Conservation (phyloP, 1,284 basidiomycete species). For the Austroboletus niveus region DNA sequence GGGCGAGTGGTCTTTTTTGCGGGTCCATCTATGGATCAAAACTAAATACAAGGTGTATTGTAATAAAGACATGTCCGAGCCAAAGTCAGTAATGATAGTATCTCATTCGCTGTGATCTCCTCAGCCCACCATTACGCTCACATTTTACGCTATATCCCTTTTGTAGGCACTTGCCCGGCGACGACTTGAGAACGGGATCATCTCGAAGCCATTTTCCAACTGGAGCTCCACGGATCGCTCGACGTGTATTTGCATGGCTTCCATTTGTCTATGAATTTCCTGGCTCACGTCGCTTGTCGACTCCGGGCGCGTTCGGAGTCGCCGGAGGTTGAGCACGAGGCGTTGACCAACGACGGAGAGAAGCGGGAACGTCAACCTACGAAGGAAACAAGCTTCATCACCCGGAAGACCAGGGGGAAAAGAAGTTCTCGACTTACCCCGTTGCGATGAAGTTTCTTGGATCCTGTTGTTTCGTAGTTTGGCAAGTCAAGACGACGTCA, state of each 20-base stretch:
- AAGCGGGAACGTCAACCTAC: conserved; percentile 13
- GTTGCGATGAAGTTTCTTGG: conserved; percentile 13
- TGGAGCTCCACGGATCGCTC: neutral
- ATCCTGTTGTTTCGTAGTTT: conserved; percentile 12
- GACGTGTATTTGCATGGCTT: neutral
- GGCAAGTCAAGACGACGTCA: too few relatives aligned
- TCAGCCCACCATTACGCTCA: too few relatives aligned
- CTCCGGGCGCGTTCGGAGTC: neutral
- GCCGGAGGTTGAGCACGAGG: conserved; percentile 25
- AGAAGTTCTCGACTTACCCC: conserved; percentile 3
- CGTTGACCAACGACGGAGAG: conserved; percentile 21
- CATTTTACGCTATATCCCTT: too few relatives aligned
- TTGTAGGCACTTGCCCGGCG: too few relatives aligned
- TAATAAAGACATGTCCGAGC: too few relatives aligned
- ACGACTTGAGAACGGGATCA: neutral
- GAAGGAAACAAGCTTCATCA: neutral
- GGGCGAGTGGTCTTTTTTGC: conserved; percentile 3
- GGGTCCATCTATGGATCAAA: neutral
- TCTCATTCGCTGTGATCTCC: too few relatives aligned
- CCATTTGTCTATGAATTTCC: conserved; percentile 18
- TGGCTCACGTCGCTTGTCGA: conserved; percentile 9
- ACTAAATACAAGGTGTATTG: neutral
- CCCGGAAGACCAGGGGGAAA: neutral
- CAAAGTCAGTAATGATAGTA: too few relatives aligned
- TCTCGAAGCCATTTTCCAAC: neutral